Evolutionary conservation across 176 grass and related monocot species (phyloP).

Genomic region (Thinopyrum elongatum): DNA sequence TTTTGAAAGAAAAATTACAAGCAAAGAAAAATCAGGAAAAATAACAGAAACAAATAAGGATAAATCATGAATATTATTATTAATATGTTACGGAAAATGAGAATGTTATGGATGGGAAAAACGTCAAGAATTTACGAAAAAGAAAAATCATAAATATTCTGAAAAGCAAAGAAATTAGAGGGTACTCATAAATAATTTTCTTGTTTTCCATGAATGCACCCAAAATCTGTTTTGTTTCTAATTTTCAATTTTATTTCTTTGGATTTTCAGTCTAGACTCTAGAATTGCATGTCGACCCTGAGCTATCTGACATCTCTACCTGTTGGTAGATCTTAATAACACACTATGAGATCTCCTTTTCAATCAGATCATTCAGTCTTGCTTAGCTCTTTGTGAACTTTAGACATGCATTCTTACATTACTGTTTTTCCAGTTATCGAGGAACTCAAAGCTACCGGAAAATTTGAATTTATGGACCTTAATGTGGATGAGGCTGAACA

Average conservation of each 20-base stretch:
- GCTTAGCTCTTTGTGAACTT: conserved; percentile 22
- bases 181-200: neutral
- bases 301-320: neutral
- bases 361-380: neutral
- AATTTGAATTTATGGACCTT: conserved; percentile 95
- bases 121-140: neutral
- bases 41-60: neutral
- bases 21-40: neutral
- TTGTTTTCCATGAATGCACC: neutral
- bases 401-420: conserved; percentile 10
- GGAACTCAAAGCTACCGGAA: conserved; percentile 72
- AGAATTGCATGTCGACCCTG: neutral
- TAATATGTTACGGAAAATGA: neutral
- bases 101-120: neutral
- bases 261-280: neutral
- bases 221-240: neutral
- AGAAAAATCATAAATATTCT: neutral
- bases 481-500: conserved; percentile 99
- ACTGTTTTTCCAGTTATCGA: conserved; percentile 64
- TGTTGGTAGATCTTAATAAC: neutral
- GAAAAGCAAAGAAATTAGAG: neutral
- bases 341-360: neutral
- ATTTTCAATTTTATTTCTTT: neutral
- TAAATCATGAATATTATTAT: neutral
- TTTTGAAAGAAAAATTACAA: too few species aligned